These are phyloP conservation scores for Cystobasidiaceae sp. DNA, from an alignment of 1,284 basidiomycete species.

Conservation along the genomic window DNA sequence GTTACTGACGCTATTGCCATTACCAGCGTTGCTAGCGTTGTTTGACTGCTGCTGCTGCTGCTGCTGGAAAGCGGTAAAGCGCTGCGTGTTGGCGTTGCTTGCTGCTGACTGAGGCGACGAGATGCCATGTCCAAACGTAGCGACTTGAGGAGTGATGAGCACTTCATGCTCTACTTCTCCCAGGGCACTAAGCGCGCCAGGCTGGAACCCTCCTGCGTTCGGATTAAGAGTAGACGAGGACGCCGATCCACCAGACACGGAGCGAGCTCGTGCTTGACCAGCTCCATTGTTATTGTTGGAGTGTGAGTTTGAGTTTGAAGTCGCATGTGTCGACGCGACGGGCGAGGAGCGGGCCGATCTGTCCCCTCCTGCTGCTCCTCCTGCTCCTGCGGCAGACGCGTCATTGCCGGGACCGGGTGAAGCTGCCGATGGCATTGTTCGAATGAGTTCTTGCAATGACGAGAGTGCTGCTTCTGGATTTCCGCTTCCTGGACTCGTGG, in stretches of 20 bases:
- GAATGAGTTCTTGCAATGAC: slow-evolving; percentile 19
- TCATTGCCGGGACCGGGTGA: neutral
- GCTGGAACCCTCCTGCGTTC: slow-evolving; percentile 44
- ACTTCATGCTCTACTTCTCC: slow-evolving; percentile 41
- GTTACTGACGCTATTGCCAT: neutral
- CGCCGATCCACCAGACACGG: neutral
- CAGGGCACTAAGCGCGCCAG: slow-evolving; percentile 41
- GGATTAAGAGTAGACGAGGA: slow-evolving; percentile 41
- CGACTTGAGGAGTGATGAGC: slow-evolving; percentile 42
- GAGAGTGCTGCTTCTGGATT: slow-evolving; percentile 25
- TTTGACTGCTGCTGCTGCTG: neutral
- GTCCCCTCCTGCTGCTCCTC: too few relatives aligned
- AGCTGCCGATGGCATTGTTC: slow-evolving; percentile 25
- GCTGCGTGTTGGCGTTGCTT: neutral
- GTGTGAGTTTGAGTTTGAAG: too few relatives aligned
- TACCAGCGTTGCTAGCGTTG: neutral
- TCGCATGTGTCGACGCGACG: neutral
- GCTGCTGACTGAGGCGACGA: neutral
- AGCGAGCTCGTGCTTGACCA: too few relatives aligned
- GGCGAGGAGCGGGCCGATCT: slow-evolving; percentile 2
- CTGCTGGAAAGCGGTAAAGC: neutral
- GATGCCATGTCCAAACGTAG: slow-evolving; percentile 34
- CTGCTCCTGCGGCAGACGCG: neutral
- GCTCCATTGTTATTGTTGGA: too few relatives aligned
- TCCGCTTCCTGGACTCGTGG: neutral